phyloP scores from a whole-genome alignment of 768 basidiomycete species.

The Kwoniella sp. region DNA sequence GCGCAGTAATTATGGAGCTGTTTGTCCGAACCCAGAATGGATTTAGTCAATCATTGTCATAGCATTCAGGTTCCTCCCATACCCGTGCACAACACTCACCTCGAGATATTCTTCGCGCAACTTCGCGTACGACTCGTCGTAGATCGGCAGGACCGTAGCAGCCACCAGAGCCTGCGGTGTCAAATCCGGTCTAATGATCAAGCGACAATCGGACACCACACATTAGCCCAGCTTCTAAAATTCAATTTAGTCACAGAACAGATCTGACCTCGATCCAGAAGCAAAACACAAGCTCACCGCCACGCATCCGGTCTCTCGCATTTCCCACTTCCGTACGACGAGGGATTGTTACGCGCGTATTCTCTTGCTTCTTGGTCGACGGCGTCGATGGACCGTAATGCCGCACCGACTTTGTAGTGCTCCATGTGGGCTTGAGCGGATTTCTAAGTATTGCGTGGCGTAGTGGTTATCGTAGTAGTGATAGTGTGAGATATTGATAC shows the following conservation, averaged over 20 bases:
- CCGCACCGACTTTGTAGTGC: conserved; percentile 43
- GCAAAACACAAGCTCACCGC: conserved; percentile 39
- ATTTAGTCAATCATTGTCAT: neutral
- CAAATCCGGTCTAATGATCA: conserved; percentile 39
- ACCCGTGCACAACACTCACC: conserved; percentile 24
- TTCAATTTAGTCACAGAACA: neutral
- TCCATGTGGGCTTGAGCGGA: conserved; percentile 34
- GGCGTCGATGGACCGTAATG: conserved; percentile 40
- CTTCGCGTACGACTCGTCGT: conserved; percentile 47
- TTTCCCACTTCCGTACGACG: conserved; percentile 6
- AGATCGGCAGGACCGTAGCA: conserved; percentile 48
- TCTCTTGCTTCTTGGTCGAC: conserved; percentile 43
- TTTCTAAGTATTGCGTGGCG: neutral
- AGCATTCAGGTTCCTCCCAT: too few relatives aligned
- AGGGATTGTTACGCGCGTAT: conserved; percentile 20
- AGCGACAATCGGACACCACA: too few relatives aligned
- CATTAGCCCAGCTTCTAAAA: neutral
- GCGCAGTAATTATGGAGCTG: conserved; percentile 42
- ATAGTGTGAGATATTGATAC: too few relatives aligned
- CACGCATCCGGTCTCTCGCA: conserved; percentile 43
- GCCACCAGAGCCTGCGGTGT: conserved; percentile 47
- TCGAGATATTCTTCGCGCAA: conserved; percentile 47
- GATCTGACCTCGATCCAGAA: neutral
- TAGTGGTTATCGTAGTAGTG: neutral
- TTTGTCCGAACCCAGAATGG: neutral